phyloP scores from a whole-genome alignment of 1,139 yeast genomes.

The Suhomyces wounanorum region DNA sequence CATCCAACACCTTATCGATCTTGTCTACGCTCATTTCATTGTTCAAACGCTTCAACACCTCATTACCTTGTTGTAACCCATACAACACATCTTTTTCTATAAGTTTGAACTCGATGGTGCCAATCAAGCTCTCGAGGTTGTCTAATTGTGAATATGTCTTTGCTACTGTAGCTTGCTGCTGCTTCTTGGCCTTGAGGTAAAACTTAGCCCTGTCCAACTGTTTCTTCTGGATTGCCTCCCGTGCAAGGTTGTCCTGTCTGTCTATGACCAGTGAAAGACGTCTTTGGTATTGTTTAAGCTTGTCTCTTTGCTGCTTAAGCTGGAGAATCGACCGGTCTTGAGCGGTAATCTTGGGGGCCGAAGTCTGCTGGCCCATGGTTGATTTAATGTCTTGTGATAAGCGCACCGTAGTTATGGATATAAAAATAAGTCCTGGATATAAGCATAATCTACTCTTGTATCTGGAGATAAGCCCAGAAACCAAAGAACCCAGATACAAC shows the following conservation, averaged over 20 bases:
- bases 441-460: background rate
- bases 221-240: conserved; percentile 53
- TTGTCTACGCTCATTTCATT: conserved; percentile 74
- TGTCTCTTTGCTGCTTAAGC: conserved; percentile 85
- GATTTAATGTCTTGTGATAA: background rate
- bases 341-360: conserved; percentile 64
- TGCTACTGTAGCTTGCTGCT: conserved; percentile 67
- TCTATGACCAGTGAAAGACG: conserved; percentile 57
- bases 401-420: background rate
- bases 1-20: conserved; percentile 84
- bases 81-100: conserved; percentile 82
- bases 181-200: conserved; percentile 74
- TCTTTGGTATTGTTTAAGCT: conserved; percentile 71
- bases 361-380: conserved; percentile 47
- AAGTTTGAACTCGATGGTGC: conserved; percentile 82
- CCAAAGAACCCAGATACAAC: background rate
- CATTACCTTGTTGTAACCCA: conserved; percentile 80
- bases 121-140: conserved; percentile 70
- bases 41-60: conserved; percentile 71
- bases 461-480: no score
- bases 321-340: conserved; percentile 87
- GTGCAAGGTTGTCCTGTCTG: conserved; percentile 61
- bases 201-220: conserved; percentile 64
- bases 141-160: conserved; percentile 78
- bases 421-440: background rate